Conservation (phyloP, 306 rosid species). For the Vicia faba region DNA sequence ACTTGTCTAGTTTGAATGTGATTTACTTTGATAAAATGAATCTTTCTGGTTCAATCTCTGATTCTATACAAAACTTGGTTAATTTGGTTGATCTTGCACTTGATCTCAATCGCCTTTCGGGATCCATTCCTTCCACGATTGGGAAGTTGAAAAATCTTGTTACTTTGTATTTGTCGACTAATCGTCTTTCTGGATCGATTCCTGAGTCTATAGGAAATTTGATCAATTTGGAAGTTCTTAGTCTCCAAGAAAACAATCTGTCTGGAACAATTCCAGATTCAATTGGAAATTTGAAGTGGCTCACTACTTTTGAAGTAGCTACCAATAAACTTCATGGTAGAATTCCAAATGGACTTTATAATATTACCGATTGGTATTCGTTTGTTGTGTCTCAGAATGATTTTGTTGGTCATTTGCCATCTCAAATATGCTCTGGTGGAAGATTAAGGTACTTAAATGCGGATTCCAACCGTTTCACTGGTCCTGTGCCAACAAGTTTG, state of each 20-base stretch:
- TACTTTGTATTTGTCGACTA: neutral
- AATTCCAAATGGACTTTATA: slow-evolving; percentile 26
- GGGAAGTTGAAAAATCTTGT: slow-evolving; percentile 38
- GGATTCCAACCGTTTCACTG: slow-evolving; percentile 25
- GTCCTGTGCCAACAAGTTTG: slow-evolving; percentile 41
- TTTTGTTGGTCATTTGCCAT: slow-evolving; percentile 39
- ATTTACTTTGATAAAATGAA: neutral
- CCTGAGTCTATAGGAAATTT: slow-evolving; percentile 40
- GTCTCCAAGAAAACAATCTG: slow-evolving; percentile 34
- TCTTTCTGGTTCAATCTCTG: slow-evolving; percentile 35
- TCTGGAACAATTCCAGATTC: slow-evolving; percentile 41
- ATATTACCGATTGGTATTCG: neutral
- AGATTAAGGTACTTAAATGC: neutral
- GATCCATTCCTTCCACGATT: slow-evolving; percentile 40
- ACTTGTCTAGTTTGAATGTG: slow-evolving; percentile 25
- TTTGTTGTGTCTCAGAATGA: slow-evolving; percentile 25
- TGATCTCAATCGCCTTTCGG: neutral
- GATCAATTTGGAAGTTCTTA: slow-evolving; percentile 12
- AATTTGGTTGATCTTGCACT: slow-evolving; percentile 22
- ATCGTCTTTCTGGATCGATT: slow-evolving; percentile 37
- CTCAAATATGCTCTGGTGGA: slow-evolving; percentile 34
- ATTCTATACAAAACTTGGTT: slow-evolving; percentile 31
- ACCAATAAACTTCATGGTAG: slow-evolving; percentile 37
- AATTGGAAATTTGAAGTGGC: slow-evolving; percentile 36
- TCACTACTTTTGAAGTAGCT: slow-evolving; percentile 7